Percentiles rank a stretch among this genome's conserved stretches.
phyloP scores from a whole-genome alignment of 345 rosid genomes.

The Salix purpurea region DNA sequence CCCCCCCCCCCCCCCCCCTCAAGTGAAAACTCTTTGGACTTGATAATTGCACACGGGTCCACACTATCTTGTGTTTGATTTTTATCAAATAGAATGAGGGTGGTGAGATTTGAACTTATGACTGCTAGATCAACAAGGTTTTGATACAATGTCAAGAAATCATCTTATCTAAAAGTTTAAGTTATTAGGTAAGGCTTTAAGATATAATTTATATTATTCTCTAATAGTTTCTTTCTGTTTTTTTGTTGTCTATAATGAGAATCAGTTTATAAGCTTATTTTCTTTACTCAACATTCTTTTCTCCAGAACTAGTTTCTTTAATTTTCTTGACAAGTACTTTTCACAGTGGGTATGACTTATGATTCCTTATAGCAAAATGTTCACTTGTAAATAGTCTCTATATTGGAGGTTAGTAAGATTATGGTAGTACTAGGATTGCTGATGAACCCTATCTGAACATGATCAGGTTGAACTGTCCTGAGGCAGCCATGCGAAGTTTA shows the following conservation, averaged over 20 bases:
- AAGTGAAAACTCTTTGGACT: too few species aligned
- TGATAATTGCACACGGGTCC: too few species aligned
- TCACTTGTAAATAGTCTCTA: not conserved
- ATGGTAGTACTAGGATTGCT: not conserved
- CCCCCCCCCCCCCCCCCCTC: fast-evolving
- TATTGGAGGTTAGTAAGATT: constrained; percentile 7
- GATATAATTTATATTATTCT: too few species aligned
- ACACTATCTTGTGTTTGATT: too few species aligned
- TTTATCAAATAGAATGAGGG: too few species aligned
- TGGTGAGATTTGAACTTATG: too few species aligned
- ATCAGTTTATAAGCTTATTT: not conserved
- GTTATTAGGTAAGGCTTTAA: too few species aligned
- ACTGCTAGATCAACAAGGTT: too few species aligned
- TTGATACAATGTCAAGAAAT: too few species aligned
- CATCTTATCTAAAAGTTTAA: too few species aligned
- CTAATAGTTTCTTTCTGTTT: too few species aligned
- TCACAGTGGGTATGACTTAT: not conserved
- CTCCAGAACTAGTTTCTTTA: not conserved
- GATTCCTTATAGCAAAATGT: not conserved
- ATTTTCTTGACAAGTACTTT: not conserved
- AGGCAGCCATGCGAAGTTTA: constrained; percentile 95
- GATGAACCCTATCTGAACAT: not conserved
- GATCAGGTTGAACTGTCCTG: constrained; percentile 87
- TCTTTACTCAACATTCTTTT: constrained; percentile 4
- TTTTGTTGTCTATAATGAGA: not conserved